Conservation (phyloP, 2,329 filamentous ascomycete genomes). For the Colletotrichum cordylinicola region DNA sequence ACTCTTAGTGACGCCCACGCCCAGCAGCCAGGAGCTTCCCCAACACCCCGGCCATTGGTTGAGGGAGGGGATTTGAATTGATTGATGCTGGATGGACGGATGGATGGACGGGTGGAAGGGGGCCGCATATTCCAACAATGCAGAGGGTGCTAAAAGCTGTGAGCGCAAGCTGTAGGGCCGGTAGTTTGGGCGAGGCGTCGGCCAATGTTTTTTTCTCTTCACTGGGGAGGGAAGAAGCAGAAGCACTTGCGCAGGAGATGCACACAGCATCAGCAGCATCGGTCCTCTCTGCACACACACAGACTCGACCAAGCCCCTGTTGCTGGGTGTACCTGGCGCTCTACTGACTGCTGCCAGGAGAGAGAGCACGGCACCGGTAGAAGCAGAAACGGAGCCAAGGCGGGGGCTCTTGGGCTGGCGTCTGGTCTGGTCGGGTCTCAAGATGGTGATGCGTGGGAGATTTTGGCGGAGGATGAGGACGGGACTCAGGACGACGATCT, state of each 20-base stretch:
- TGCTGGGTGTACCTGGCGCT: not conserved
- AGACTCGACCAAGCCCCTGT: not conserved
- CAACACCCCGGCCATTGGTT: slow-evolving; percentile 31
- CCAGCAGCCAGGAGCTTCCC: slow-evolving; percentile 24
- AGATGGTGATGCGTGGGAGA: not conserved
- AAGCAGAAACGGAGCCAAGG: not conserved
- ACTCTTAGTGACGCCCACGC: not conserved
- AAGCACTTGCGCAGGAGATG: not conserved
- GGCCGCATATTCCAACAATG: not conserved
- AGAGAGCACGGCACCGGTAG: not conserved
- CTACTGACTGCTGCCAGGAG: not conserved
- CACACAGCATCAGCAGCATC: not conserved
- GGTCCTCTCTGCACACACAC: not conserved
- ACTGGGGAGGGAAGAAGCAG: not conserved
- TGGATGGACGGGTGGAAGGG: not conserved
- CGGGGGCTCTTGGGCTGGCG: not conserved
- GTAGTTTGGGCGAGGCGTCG: not conserved
- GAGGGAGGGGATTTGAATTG: slow-evolving; percentile 14
- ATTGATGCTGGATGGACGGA: not conserved
- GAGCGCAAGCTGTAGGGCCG: not conserved
- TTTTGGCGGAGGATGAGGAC: slow-evolving; percentile 4
- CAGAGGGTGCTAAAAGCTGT: not conserved
- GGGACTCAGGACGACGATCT: slow-evolving; percentile 3
- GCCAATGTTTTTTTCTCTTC: not conserved
- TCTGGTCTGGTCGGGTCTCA: slow-evolving; percentile 1